Percentiles rank a stretch among this genome's conserved stretches.
Conservation (phyloP, 495 filamentous ascomycete species). For the Penicillium herquei region DNA sequence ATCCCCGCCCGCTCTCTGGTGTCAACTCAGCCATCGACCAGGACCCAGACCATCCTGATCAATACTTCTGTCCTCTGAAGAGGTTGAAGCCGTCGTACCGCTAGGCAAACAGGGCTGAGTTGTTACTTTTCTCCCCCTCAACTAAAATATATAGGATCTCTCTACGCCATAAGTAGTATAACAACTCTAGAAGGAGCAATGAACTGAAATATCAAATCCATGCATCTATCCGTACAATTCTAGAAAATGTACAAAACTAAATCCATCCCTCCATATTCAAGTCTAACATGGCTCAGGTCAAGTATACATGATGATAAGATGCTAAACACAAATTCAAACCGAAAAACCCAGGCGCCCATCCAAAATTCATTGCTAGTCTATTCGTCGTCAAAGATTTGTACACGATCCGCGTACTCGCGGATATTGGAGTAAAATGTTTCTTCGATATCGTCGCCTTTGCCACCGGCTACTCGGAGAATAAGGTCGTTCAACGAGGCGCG, state of each 20-base stretch:
- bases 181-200: no score
- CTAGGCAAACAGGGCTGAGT: no score
- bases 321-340: background rate
- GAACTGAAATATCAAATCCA: no score
- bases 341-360: background rate
- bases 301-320: background rate
- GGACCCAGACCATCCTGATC: no score
- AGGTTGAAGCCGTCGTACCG: no score
- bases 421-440: constrained; percentile 80
- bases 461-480: constrained; percentile 85
- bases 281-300: background rate
- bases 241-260: no score
- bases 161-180: no score
- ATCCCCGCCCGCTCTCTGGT: no score
- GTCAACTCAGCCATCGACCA: no score
- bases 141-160: no score
- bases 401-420: constrained; percentile 71
- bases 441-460: constrained; percentile 74
- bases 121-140: no score
- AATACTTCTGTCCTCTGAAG: background rate
- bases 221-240: no score
- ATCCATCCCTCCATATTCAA: background rate
- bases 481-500: constrained; percentile 86
- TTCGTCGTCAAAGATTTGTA: constrained; percentile 71
- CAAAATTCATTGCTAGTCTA: constrained; percentile 13